These are phyloP conservation scores for Saccharomycopsis selenospora DNA, from an alignment of 805 yeast genomes.

Conservation along the genomic window DNA sequence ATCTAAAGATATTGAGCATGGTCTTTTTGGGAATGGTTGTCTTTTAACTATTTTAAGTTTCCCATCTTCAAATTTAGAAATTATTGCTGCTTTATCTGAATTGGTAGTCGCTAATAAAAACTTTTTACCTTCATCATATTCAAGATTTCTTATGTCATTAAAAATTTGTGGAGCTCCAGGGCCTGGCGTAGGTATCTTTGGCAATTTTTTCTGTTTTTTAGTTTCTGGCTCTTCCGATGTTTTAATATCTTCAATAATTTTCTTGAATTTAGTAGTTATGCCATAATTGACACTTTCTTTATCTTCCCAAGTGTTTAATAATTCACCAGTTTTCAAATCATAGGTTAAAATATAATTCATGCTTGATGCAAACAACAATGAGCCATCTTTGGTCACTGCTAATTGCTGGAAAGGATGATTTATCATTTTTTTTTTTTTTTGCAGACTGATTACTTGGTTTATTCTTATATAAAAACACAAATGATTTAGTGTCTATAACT, in stretches of 20 bases:
- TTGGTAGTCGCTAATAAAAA: slow-evolving; percentile 67
- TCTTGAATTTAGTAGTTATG: slow-evolving; percentile 42
- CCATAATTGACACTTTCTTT: slow-evolving; percentile 40
- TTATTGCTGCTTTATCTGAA: slow-evolving; percentile 71
- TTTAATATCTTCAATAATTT: slow-evolving; percentile 30
- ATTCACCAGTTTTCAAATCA: slow-evolving; percentile 32
- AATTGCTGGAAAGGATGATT: slow-evolving; percentile 68
- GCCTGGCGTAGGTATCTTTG: slow-evolving; percentile 56
- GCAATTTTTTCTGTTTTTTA: slow-evolving; percentile 30
- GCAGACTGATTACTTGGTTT: neutral
- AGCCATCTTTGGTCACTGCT: slow-evolving; percentile 37
- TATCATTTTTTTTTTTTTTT: slow-evolving; percentile 28
- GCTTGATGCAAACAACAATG: slow-evolving; percentile 46
- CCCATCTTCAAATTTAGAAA: slow-evolving; percentile 38
- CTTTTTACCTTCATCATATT: slow-evolving; percentile 44
- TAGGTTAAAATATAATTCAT: slow-evolving; percentile 55
- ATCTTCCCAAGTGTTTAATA: slow-evolving; percentile 60
- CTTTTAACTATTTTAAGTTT: slow-evolving; percentile 52
- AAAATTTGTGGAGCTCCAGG: slow-evolving; percentile 62
- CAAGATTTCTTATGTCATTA: slow-evolving; percentile 61
- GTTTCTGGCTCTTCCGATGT: slow-evolving; percentile 11
- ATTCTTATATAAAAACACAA: neutral
- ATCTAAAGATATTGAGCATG: slow-evolving; percentile 68
- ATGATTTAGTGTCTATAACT: too few relatives aligned
- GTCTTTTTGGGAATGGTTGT: slow-evolving; percentile 84